Evolutionary conservation across 1,139 yeast genomes (phyloP).

Genomic region (Blastobotrys indianensis): DNA sequence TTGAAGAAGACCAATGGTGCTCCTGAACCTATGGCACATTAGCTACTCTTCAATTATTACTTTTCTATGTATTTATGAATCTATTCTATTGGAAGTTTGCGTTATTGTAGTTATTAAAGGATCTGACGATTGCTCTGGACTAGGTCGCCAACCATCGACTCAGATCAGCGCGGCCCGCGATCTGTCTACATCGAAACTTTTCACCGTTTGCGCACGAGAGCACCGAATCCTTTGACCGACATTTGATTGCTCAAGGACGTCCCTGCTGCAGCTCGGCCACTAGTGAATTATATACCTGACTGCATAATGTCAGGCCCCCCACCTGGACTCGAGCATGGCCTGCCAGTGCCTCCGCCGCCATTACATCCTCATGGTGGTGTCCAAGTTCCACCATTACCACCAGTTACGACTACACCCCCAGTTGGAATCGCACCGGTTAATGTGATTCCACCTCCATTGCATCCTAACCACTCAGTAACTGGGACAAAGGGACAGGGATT

Average conservation of each 20-base stretch:
- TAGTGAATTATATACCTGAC: no score
- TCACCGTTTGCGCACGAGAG: no score
- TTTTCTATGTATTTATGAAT: not conserved
- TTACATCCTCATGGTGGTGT: not conserved
- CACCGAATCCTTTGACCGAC: no score
- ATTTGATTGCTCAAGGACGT: no score
- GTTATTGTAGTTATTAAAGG: no score
- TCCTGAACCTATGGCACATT: constrained; percentile 14
- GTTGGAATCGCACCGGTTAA: constrained; percentile 2
- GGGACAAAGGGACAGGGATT: no score
- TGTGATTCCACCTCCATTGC: constrained; percentile 7
- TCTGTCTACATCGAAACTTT: no score
- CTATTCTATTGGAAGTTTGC: not conserved
- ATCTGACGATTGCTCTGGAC: no score
- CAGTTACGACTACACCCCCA: constrained; percentile 1
- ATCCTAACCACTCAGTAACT: not conserved
- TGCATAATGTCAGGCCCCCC: constrained; percentile 10
- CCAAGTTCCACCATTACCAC: constrained; percentile 3
- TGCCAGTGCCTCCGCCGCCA: constrained; percentile 10
- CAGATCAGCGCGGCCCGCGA: no score
- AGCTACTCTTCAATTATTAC: not conserved
- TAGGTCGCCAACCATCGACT: no score
- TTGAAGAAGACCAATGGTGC: constrained; percentile 20
- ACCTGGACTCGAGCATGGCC: constrained; percentile 9
- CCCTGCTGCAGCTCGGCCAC: no score